Base-by-base conservation (phyloP, 2,329 filamentous ascomycete genomes). In the Aspergillus nomiae region DNA sequence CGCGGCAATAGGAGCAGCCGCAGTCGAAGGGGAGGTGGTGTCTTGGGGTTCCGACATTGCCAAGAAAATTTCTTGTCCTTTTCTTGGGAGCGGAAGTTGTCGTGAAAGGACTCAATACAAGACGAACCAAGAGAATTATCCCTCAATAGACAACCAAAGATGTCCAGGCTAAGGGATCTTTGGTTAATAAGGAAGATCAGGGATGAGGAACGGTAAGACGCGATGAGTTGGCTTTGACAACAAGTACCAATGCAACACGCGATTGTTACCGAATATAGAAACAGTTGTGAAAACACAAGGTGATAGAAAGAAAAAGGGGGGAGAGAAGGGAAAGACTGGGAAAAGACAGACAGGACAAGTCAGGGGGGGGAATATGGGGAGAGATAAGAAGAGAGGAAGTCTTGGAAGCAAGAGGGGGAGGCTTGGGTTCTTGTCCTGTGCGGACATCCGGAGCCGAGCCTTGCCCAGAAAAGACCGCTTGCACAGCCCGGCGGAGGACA, bases 11-110 rank as follows among this genome's bases (percentile, higher is more conserved):
- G 75, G 66, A 55, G 70, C 67, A 26, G 71, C 65, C 48, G 69
- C 62, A 21, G 70, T 62, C 57, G 73, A 68, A 43, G 72, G 62
- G 24, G 73, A 66, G 63, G 70, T 70, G 65, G 68, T 66, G 71
- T 72, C 67, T 74, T 76, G 74, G 65, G 73, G 72, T 63, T 80
- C 77, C 67, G 76, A 71, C 76, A 78, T 79, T 74, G 77, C 76
- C 76, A 80, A 77, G 75, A 76, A 72, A 73, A 70, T 70, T 66
- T 73, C 70, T 76, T 72, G 71, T 74, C 70, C 60, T 62, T 67
- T 65, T 71, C 70, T 73, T 71, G 69, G 69, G 67, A 67, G 75
- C 71, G 72, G 74, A 73, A 70, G 64, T 62, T 53, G 56, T 60
- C 28, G 51, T 55, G 9, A 32, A 54, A 61, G 50, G 38, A 55